Base-by-base conservation (phyloP, 768 basidiomycete species). In the Trametes maxima region DNA sequence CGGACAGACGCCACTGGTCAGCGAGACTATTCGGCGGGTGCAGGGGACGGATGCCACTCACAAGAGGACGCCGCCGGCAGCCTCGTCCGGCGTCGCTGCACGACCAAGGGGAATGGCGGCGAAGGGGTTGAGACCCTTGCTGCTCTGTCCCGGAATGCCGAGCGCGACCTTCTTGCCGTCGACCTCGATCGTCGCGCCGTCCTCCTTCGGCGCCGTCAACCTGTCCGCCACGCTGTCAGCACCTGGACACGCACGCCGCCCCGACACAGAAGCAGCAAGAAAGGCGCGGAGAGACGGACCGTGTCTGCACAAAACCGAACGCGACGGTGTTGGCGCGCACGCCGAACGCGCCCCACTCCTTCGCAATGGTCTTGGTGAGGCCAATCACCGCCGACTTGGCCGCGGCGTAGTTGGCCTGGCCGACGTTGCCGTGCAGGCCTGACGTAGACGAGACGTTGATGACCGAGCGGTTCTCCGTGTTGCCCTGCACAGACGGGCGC, bases 341-440 rank as follows among this genome's bases (percentile, higher is more conserved):
- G 65, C 87, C 87, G 74, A 88, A 92, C 3, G 79, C 74, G 33
- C 92, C 92, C 92, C 92, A 94, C 70, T 94, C 92, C 72, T 94
- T 94, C 49, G 87, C 86, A 65, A 91, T 85, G 42, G 92, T 94
- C 79, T 93, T 94, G 40, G 91, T 90, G 54, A 94, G 76, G 14
- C 92, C 92, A 59, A 88, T 68, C 42, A 94, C 85, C 8, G 88
- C 92, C 13, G 90, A 77, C 69, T 92, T 93, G 62, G 88, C 91
- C 1, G 90, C 82, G 22, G 91, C 85, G 67, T 91, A 92, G 76
- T 93, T 93, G 16, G 80, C 86, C 73, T 94, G 92, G 4, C 92
- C 93, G 53, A 93, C 88, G 72, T 91, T 93, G 19, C 92, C 92
- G 72, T 94, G 92, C 28, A 94, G 80, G 49, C 92, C 92, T n/a